Evolutionary conservation across 148 eudicot species (phyloP), one percentile per base, ranked within the genome.

Genomic region (Drosera capensis): DNA sequence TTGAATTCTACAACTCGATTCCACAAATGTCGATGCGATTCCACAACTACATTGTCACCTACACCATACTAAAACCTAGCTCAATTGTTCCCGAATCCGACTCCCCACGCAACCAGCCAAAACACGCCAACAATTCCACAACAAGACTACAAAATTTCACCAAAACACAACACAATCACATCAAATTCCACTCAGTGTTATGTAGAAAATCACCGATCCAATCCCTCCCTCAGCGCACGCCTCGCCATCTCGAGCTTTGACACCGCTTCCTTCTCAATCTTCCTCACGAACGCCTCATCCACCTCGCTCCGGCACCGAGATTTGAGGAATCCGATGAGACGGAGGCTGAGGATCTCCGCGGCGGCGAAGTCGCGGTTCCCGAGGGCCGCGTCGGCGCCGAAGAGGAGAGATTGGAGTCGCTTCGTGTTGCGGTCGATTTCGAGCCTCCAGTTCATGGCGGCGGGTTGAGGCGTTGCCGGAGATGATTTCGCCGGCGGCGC

Each of bases 261-360:
- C 23, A 60, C 41, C 43, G 77, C 95, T 15, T 85, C 68, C 23
- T 74, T 71, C 31, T 88, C 86, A 42, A 92, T 92, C 26, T 95
- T 95, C 20, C 69, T 64, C 40, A 81, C 51, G 48, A 64, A 76
- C 9, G 93, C 72, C 31, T 68, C 64, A 18, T 90, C 99, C 23
- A 67, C 47, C 40, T 73, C 72, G 49, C 54, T 48, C 25, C 20
- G 55, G 18, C 74, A 51, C 14, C 61, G 81, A 29, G 93, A 81
- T 57, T 92, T 80, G 56, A 92, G 95, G 71, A 92, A 92, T 14
- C 99, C 99, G 51, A 92, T 16, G 43, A 85, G 86, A 23, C 85
- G 82, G 50, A 85, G 86, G 22, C 65, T 58, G 23, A 85, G 82
- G 8, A 70, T 45, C 17, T 68, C 74, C 1, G 94, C 99, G 19